Evolutionary conservation across 2,329 filamentous ascomycete genomes (phyloP).

Genomic region (Penicillium sp.): DNA sequence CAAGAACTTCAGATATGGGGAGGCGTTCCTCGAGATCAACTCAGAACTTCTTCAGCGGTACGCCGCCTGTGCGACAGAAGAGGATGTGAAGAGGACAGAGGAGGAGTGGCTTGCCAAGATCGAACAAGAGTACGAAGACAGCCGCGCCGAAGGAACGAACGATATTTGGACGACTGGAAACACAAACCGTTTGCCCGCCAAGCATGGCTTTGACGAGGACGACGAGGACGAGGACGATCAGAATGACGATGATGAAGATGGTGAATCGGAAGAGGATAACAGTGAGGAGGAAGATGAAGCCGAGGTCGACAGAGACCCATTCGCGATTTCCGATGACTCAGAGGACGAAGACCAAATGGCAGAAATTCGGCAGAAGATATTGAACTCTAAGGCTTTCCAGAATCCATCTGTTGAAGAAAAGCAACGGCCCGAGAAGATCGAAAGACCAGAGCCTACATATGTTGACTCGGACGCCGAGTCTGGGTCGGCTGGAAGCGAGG

Average conservation of each 20-base stretch:
- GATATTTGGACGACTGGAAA: conserved; percentile 93
- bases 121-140: conserved; percentile 84
- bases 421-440: conserved; percentile 60
- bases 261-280: conserved; percentile 46
- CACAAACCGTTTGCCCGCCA: conserved; percentile 63
- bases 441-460: conserved; percentile 52
- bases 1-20: conserved; percentile 81
- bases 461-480: conserved; percentile 67
- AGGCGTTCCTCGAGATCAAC: conserved; percentile 89
- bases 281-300: conserved; percentile 46
- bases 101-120: conserved; percentile 85
- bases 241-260: conserved; percentile 43
- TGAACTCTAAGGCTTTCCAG: conserved; percentile 84
- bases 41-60: conserved; percentile 76
- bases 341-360: conserved; percentile 91
- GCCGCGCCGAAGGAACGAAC: conserved; percentile 59
- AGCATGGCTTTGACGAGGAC: conserved; percentile 55
- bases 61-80: conserved; percentile 77
- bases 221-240: conserved; percentile 50
- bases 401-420: conserved; percentile 54
- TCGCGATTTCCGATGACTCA: conserved; percentile 72
- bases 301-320: conserved; percentile 61
- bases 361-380: conserved; percentile 82
- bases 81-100: conserved; percentile 78
- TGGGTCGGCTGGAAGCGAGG: conserved; percentile 64